Conservation (phyloP, 768 basidiomycete genomes). For the Boletus rubropictus region DNA sequence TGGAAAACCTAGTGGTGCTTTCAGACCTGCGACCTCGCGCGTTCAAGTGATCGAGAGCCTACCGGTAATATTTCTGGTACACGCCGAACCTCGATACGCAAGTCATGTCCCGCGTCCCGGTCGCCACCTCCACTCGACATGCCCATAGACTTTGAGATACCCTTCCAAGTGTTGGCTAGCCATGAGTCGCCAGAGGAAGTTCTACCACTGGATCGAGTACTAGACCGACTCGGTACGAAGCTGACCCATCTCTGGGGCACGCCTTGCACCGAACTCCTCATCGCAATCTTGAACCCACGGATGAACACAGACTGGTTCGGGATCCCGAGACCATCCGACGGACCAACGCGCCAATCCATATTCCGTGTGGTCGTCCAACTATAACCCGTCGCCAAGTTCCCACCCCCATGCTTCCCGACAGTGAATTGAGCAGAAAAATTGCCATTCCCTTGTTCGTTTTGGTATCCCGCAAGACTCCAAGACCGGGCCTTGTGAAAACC, state of each 20-base stretch:
- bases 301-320: constrained; percentile 27
- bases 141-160: constrained; percentile 14
- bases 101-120: not conserved
- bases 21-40: not conserved
- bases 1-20: constrained; percentile 18
- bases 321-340: not conserved
- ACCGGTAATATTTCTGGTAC: constrained; percentile 20
- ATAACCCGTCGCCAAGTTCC: constrained; percentile 2
- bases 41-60: not conserved
- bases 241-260: constrained; percentile 17
- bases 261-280: constrained; percentile 1
- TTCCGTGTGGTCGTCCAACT: constrained; percentile 8
- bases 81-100: constrained; percentile 11
- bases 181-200: constrained; percentile 11
- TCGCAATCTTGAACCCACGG: constrained; percentile 22
- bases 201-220: not conserved
- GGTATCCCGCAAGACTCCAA: constrained; percentile 26
- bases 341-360: constrained; percentile 14
- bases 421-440: constrained; percentile 5
- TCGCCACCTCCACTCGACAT: constrained; percentile 1
- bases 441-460: not conserved
- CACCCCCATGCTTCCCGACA: not conserved
- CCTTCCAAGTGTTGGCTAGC: constrained; percentile 14
- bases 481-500: constrained; percentile 8
- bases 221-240: not conserved